phyloP scores from a whole-genome alignment of 2,329 filamentous ascomycete species.

The Xylaria sp. region DNA sequence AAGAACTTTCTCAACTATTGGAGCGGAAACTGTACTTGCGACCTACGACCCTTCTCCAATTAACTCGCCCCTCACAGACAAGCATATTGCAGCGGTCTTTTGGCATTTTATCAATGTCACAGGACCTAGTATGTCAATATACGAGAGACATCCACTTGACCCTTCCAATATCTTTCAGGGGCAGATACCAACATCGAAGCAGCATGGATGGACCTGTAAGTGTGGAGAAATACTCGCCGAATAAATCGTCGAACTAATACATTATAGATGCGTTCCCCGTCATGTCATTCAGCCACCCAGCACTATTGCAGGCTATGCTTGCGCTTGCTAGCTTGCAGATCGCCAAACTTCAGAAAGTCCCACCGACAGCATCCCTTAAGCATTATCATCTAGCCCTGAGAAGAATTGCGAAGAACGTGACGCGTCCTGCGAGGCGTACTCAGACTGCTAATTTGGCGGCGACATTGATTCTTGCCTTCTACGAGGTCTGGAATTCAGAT shows the following conservation, averaged over 20 bases:
- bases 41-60: constrained; percentile 74
- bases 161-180: constrained; percentile 74
- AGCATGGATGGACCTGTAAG: constrained; percentile 69
- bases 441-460: constrained; percentile 88
- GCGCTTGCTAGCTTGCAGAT: constrained; percentile 89
- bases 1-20: constrained; percentile 62
- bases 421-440: constrained; percentile 73
- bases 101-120: constrained; percentile 93
- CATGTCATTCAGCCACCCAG: constrained; percentile 85
- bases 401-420: constrained; percentile 79
- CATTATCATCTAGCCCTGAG: constrained; percentile 91
- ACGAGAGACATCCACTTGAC: constrained; percentile 83
- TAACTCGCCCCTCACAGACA: constrained; percentile 81
- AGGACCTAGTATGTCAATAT: constrained; percentile 85
- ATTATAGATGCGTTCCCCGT: constrained; percentile 79
- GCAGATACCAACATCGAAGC: constrained; percentile 68
- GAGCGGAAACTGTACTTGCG: constrained; percentile 64
- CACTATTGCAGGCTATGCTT: constrained; percentile 88
- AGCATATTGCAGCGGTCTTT: constrained; percentile 84
- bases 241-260: constrained; percentile 41
- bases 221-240: neutral
- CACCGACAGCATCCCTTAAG: constrained; percentile 83
- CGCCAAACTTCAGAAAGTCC: constrained; percentile 79
- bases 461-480: constrained; percentile 86
- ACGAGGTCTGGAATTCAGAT: constrained; percentile 94